phyloP scores from a whole-genome alignment of 331 rosid species.

The Pyracantha coccinea region DNA sequence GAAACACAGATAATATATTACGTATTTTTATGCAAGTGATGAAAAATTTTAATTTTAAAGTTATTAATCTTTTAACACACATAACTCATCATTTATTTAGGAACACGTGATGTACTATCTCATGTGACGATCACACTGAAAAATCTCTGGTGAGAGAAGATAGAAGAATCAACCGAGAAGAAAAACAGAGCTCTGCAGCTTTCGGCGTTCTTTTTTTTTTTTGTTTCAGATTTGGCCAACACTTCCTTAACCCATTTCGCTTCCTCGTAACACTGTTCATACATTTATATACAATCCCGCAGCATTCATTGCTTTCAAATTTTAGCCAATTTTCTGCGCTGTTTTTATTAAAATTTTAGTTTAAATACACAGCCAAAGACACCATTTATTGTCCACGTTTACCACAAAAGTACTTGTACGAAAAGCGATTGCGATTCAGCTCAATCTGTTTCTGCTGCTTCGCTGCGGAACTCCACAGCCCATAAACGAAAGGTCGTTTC shows the following conservation, averaged over 20 bases:
- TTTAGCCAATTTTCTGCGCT: neutral
- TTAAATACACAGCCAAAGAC: neutral
- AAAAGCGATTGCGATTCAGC: slow-evolving; percentile 30
- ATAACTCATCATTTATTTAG: too few relatives aligned
- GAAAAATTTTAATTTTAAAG: too few relatives aligned
- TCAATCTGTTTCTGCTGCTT: slow-evolving; percentile 32
- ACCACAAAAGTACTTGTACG: neutral
- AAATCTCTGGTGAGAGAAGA: too few relatives aligned
- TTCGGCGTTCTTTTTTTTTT: slow-evolving; percentile 60
- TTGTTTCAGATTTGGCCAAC: slow-evolving; percentile 24
- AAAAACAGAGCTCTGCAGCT: slow-evolving; percentile 32
- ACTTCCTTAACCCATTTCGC: slow-evolving; percentile 1
- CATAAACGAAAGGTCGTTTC: neutral
- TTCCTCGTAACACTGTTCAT: neutral
- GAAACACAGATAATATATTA: too few relatives aligned
- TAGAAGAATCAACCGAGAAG: neutral
- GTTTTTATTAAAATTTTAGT: neutral
- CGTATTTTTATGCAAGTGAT: too few relatives aligned
- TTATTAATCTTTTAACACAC: too few relatives aligned
- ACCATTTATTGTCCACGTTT: neutral
- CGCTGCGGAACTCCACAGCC: neutral
- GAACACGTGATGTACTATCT: too few relatives aligned
- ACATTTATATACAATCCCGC: neutral
- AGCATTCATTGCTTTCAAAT: neutral
- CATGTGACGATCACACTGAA: too few relatives aligned